A percentile compares a stretch with the other conserved stretches of the same genome.
Conservation (phyloP, 768 basidiomycete genomes). For the Gymnopilus dilepis region DNA sequence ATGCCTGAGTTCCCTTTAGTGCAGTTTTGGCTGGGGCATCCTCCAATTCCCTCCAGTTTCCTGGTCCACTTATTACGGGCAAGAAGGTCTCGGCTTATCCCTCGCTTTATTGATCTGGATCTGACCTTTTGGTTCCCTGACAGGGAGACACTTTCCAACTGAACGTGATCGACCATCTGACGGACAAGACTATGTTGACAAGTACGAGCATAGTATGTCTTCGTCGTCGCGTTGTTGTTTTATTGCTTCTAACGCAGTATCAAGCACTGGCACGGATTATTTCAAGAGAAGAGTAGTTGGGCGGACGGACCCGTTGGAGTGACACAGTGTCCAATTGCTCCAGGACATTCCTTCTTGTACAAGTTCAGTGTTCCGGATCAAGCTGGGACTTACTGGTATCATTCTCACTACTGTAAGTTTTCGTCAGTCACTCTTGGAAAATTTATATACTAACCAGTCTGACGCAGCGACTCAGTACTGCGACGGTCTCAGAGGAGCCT, state of each 20-base stretch:
- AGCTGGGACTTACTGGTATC: constrained; percentile 52
- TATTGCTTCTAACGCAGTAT: not conserved
- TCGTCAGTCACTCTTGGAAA: constrained; percentile 26
- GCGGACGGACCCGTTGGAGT: constrained; percentile 48
- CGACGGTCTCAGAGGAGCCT: constrained; percentile 55
- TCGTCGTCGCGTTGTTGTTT: not conserved
- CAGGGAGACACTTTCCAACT: constrained; percentile 50
- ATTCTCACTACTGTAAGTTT: constrained; percentile 37
- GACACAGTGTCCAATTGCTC: constrained; percentile 48
- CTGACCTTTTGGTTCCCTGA: not conserved
- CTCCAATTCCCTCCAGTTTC: constrained; percentile 25
- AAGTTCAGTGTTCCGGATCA: constrained; percentile 39
- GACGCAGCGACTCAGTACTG: constrained; percentile 53
- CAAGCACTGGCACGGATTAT: constrained; percentile 54
- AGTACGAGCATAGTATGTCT: constrained; percentile 54
- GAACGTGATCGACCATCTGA: constrained; percentile 52
- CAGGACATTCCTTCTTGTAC: constrained; percentile 46
- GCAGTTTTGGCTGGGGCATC: constrained; percentile 38
- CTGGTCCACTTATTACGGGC: constrained; percentile 36
- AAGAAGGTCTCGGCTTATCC: constrained; percentile 30
- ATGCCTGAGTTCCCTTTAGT: constrained; percentile 19
- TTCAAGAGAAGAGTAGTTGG: constrained; percentile 41
- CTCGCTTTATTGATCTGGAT: not conserved
- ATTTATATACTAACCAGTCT: no score
- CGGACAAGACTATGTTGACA: constrained; percentile 53